Percentiles rank a stretch among this genome's conserved stretches.
phyloP scores from a whole-genome alignment of 495 filamentous ascomycete genomes.

The Aspergillus cristatus region DNA sequence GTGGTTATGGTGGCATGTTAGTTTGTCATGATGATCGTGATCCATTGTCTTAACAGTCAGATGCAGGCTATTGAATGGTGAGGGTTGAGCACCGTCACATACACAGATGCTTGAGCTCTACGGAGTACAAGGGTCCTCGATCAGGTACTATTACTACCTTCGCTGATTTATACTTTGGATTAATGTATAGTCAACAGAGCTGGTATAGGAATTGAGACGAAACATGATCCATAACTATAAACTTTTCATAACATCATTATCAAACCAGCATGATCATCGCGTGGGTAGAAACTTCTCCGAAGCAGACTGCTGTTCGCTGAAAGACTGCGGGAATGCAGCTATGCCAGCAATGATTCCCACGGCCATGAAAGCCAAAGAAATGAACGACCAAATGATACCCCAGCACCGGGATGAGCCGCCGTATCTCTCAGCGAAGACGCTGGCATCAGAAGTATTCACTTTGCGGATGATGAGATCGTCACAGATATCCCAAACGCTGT shows the following conservation, averaged over 20 bases:
- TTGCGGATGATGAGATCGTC: conserved; percentile 78
- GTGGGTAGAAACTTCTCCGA: conserved; percentile 59
- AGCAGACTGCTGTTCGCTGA: conserved; percentile 56
- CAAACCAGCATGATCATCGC: conserved; percentile 4
- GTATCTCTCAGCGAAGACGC: conserved; percentile 67
- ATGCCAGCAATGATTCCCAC: conserved; percentile 62
- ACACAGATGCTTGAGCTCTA: too few relatives aligned
- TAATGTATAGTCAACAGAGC: too few relatives aligned
- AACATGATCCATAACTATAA: too few relatives aligned
- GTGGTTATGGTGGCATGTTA: too few relatives aligned
- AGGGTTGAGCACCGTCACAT: too few relatives aligned
- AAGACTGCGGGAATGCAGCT: conserved; percentile 63
- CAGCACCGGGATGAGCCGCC: conserved; percentile 75
- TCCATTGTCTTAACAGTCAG: too few relatives aligned
- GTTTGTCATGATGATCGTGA: too few relatives aligned
- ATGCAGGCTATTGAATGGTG: too few relatives aligned
- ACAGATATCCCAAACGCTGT: conserved; percentile 82
- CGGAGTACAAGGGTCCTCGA: too few relatives aligned
- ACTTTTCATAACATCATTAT: neutral
- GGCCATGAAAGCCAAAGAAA: conserved; percentile 61
- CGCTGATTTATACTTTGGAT: too few relatives aligned
- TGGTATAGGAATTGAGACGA: too few relatives aligned
- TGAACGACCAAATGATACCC: conserved; percentile 69
- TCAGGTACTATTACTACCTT: too few relatives aligned
- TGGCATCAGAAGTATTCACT: conserved; percentile 73